A percentile compares a stretch with the other conserved stretches of the same genome.
phyloP scores from a whole-genome alignment of 2,329 filamentous ascomycete species.

The Kalmusia sp. region DNA sequence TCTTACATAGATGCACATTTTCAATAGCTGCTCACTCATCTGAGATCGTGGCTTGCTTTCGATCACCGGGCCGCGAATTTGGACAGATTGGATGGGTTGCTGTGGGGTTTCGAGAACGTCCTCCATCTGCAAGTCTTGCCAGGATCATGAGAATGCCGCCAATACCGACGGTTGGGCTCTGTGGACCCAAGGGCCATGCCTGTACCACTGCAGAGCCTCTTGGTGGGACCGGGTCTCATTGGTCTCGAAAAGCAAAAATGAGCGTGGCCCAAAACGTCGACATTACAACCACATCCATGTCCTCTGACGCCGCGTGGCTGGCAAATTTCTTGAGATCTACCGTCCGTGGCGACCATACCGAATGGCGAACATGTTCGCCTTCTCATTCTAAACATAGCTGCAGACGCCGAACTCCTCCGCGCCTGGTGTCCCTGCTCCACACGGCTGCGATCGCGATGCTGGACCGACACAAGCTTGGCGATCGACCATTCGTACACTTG shows the following conservation, averaged over 20 bases:
- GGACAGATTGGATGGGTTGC: background rate
- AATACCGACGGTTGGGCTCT: conserved; percentile 29
- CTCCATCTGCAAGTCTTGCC: conserved; percentile 1
- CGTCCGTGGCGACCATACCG: conserved; percentile 4
- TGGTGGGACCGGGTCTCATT: conserved; percentile 29
- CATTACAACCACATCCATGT: conserved; percentile 11
- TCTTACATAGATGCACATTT: background rate
- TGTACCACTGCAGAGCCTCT: conserved; percentile 28
- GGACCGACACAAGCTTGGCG: conserved; percentile 25
- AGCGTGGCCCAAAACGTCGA: conserved; percentile 20
- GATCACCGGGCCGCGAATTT: background rate
- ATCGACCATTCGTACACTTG: conserved; percentile 25
- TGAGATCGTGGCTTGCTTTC: conserved; percentile 7
- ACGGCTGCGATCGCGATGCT: conserved; percentile 16
- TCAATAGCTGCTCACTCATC: conserved; percentile 10
- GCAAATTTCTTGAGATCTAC: conserved; percentile 13
- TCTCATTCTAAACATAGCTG: conserved; percentile 3
- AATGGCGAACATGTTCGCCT: background rate
- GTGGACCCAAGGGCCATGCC: conserved; percentile 20
- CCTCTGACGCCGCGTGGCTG: conserved; percentile 24
- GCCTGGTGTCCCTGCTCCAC: conserved; percentile 7
- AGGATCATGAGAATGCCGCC: conserved; percentile 19
- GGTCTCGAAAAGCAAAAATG: conserved; percentile 30
- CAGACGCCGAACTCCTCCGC: conserved; percentile 36
- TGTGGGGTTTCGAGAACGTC: background rate